Evolutionary conservation across 768 basidiomycete species (phyloP).

Genomic region (Sistotremastrum suecicum): DNA sequence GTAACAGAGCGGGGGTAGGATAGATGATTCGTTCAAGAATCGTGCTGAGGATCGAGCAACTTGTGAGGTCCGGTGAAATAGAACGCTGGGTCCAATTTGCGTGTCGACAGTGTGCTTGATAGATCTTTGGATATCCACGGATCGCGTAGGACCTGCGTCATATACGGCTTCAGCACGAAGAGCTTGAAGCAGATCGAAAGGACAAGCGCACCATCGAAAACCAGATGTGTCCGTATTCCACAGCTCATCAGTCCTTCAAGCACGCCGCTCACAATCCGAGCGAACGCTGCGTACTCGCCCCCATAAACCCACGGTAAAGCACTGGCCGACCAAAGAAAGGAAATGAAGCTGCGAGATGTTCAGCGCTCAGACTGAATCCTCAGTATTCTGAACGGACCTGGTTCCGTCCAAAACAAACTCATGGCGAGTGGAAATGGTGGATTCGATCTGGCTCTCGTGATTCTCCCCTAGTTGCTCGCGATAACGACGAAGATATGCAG

Average conservation of each 20-base stretch:
- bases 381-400: no score
- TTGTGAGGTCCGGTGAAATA: conserved; percentile 73
- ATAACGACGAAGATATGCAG: no score
- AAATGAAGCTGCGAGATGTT: no score
- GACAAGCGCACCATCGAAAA: conserved; percentile 61
- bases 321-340: not conserved
- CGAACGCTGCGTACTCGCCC: conserved; percentile 57
- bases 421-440: no score
- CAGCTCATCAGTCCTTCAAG: conserved; percentile 56
- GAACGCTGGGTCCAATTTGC: conserved; percentile 26
- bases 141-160: conserved; percentile 46
- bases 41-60: conserved; percentile 46
- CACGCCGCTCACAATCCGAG: conserved; percentile 29
- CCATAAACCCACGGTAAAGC: conserved; percentile 66
- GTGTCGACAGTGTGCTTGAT: no score
- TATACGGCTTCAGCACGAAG: no score
- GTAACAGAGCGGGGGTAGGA: conserved; percentile 58
- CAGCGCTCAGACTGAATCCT: no score
- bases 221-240: conserved; percentile 54
- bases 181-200: not conserved
- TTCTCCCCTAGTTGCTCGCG: no score
- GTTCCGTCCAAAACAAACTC: no score
- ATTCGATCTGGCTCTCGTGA: no score
- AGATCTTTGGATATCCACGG: conserved; percentile 43
- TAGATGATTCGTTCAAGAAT: conserved; percentile 59